These are phyloP conservation scores for Trichosporon sp. DNA, from an alignment of 1,284 basidiomycete genomes.

Conservation along the genomic window DNA sequence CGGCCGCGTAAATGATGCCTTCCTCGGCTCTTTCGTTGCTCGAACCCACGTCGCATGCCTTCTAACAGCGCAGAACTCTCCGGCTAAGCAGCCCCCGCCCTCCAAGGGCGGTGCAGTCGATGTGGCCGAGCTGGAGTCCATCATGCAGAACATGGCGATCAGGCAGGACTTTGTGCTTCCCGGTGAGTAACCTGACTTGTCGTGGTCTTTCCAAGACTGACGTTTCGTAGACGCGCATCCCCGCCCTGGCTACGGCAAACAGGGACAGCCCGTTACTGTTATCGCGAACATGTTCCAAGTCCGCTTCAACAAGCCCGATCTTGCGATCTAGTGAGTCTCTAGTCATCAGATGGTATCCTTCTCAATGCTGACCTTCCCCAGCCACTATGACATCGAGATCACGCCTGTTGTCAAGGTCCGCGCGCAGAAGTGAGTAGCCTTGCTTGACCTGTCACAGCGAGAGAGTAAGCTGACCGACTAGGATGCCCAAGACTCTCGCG, in stretches of 20 bases:
- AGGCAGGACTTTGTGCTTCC: neutral
- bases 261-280: slow-evolving; percentile 34
- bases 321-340: slow-evolving; percentile 26
- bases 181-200: neutral
- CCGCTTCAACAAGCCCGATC: slow-evolving; percentile 29
- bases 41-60: neutral
- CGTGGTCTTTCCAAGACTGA: neutral
- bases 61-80: neutral
- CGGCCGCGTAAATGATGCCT: no score
- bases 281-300: slow-evolving; percentile 43
- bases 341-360: no score
- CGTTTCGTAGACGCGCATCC: slow-evolving; percentile 9
- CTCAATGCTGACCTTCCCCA: slow-evolving; percentile 7
- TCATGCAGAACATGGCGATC: slow-evolving; percentile 1
- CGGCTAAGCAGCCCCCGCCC: neutral
- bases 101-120: neutral
- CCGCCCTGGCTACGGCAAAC: slow-evolving; percentile 29
- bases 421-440: slow-evolving; percentile 23
- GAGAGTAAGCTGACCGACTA: slow-evolving; percentile 17
- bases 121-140: neutral
- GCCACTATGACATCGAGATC: slow-evolving; percentile 21
- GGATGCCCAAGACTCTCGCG: slow-evolving; percentile 40
- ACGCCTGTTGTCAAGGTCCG: slow-evolving; percentile 13
- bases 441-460: neutral
- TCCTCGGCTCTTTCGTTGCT: neutral